phyloP scores from a whole-genome alignment of 768 basidiomycete species.

The Trametes villosa region DNA sequence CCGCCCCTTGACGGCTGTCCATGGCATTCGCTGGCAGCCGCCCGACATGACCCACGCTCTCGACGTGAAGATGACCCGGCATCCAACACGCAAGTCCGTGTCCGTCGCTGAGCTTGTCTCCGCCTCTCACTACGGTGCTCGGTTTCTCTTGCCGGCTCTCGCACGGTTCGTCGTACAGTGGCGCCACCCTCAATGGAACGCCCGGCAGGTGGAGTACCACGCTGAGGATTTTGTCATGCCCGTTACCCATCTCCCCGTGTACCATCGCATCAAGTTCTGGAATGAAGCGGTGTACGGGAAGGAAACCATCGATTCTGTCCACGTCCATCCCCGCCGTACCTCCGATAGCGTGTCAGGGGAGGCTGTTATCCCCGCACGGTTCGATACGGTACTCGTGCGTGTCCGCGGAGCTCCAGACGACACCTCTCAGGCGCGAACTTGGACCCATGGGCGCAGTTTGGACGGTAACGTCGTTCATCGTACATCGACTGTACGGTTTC shows the following conservation, averaged over 20 bases:
- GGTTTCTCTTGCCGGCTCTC: conserved; percentile 1
- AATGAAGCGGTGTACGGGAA: conserved; percentile 17
- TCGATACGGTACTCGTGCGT: conserved; percentile 41
- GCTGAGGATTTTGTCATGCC: conserved; percentile 22
- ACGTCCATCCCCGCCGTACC: conserved; percentile 31
- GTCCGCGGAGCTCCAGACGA: not conserved
- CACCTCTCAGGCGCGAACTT: not conserved
- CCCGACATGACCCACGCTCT: not conserved
- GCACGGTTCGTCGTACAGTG: conserved; percentile 9
- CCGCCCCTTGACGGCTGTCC: not conserved
- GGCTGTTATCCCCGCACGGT: conserved; percentile 28
- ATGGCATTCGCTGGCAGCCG: not conserved
- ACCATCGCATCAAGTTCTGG: conserved; percentile 37
- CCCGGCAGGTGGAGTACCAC: not conserved
- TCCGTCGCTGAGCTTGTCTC: conserved; percentile 2
- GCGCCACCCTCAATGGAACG: not conserved
- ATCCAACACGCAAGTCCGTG: conserved; percentile 9
- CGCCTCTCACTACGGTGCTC: not conserved
- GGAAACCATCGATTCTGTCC: conserved; percentile 35
- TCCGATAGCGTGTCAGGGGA: conserved; percentile 20
- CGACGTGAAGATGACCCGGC: conserved; percentile 3
- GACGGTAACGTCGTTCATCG: not conserved
- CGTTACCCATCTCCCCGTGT: conserved; percentile 35
- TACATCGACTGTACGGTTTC: not conserved
- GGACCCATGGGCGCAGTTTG: not conserved